These are phyloP conservation scores for Yarrowia phangngaensis DNA, from an alignment of 805 yeast species.

Conservation along the genomic window DNA sequence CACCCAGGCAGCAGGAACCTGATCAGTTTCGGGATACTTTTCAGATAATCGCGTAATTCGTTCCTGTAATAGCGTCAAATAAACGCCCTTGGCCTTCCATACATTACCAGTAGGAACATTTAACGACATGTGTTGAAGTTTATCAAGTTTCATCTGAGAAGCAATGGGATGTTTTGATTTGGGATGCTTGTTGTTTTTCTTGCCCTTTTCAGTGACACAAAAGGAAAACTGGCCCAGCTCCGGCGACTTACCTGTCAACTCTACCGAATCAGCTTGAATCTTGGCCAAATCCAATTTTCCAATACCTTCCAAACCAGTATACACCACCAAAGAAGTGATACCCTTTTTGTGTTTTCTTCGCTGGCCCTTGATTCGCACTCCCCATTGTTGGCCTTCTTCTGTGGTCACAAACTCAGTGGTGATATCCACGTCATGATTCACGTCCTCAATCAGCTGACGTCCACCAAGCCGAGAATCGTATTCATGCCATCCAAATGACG, in stretches of 20 bases:
- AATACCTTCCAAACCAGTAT: slow-evolving; percentile 70
- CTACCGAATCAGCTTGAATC: slow-evolving; percentile 36
- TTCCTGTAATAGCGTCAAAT: slow-evolving; percentile 64
- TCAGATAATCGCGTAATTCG: slow-evolving; percentile 51
- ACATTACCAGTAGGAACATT: slow-evolving; percentile 64
- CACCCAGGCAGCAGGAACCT: slow-evolving; percentile 44
- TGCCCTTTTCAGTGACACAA: slow-evolving; percentile 54
- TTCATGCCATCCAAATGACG: slow-evolving; percentile 75
- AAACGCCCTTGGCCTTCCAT: slow-evolving; percentile 79
- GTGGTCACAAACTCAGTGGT: slow-evolving; percentile 74
- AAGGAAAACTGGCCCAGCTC: slow-evolving; percentile 67
- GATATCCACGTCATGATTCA: slow-evolving; percentile 57
- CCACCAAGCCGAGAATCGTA: slow-evolving; percentile 92
- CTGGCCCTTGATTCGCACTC: slow-evolving; percentile 59
- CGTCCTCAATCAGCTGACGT: slow-evolving; percentile 65
- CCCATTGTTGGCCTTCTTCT: slow-evolving; percentile 75
- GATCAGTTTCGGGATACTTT: slow-evolving; percentile 35
- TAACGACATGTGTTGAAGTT: slow-evolving; percentile 63
- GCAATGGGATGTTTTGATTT: slow-evolving; percentile 38
- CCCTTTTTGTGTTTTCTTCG: slow-evolving; percentile 41
- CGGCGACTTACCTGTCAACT: slow-evolving; percentile 51
- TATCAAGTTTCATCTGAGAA: slow-evolving; percentile 36
- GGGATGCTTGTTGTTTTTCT: slow-evolving; percentile 48
- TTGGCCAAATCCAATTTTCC: slow-evolving; percentile 39
- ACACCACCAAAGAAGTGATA: slow-evolving; percentile 64